Percentiles rank a stretch among this genome's conserved stretches.
Evolutionary conservation across 2,329 filamentous ascomycete genomes (phyloP).

Genomic region (Graphium sp.): DNA sequence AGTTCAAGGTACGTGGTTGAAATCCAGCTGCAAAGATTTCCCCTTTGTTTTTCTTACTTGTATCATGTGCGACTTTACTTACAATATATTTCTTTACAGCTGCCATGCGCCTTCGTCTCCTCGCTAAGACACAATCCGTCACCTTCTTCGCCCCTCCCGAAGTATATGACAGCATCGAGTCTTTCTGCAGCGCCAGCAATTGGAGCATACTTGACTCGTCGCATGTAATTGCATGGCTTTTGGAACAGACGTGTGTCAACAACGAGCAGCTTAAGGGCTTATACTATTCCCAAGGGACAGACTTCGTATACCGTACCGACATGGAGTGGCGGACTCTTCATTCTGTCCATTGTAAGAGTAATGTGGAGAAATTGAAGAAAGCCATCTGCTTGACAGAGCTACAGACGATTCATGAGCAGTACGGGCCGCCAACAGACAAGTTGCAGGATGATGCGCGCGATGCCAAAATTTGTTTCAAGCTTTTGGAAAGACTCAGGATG

Average conservation of each 20-base stretch:
- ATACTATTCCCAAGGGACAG: conserved; percentile 40
- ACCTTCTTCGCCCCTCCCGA: conserved; percentile 40
- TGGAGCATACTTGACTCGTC: conserved; percentile 27
- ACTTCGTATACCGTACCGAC: conserved; percentile 40
- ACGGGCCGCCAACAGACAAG: too few relatives aligned
- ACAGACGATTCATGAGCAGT: conserved; percentile 40
- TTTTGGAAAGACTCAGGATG: conserved; percentile 10
- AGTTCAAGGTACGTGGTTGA: conserved; percentile 32
- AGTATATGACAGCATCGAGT: conserved; percentile 43
- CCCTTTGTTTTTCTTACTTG: too few relatives aligned
- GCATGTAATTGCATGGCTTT: conserved; percentile 28
- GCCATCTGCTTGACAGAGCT: conserved; percentile 27
- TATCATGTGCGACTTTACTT: background rate
- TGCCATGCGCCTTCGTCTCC: conserved; percentile 46
- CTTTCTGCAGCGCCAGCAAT: too few relatives aligned
- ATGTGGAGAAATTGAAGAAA: conserved; percentile 15
- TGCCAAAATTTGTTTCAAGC: conserved; percentile 4
- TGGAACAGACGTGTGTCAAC: conserved; percentile 43
- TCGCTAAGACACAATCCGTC: conserved; percentile 36
- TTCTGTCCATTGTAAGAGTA: conserved; percentile 16
- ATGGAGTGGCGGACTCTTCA: conserved; percentile 23
- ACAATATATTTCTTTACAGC: conserved; percentile 19
- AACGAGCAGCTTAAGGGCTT: conserved; percentile 43
- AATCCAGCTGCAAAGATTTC: too few relatives aligned
- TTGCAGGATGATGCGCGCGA: background rate